Evolutionary conservation across 768 basidiomycete species (phyloP), one percentile per base, ranked within the genome.

Genomic region (Cystobasidiopsis lactophilus): DNA sequence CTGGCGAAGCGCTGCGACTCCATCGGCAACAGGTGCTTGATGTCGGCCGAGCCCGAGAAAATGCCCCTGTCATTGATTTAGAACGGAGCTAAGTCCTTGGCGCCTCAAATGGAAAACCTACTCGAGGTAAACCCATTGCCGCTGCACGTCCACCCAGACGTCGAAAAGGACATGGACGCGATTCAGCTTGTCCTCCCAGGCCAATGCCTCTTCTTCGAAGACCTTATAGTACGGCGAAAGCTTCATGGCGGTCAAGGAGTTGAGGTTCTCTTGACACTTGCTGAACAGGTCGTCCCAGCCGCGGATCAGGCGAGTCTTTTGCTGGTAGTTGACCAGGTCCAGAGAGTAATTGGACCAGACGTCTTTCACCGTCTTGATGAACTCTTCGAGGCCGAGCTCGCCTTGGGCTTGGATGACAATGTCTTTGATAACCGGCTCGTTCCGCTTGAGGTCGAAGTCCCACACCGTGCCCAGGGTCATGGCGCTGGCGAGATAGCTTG

Each of bases 121-220:
- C 67, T 98, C 93, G 50, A 98, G 74, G 65, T 98, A 98, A 1
- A 98, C 93, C 93, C 93, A 98, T 70, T 98, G 93, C 5, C 93
- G 78, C 61, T 98, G 93, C 16, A 98, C 93, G 60, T 98, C 93
- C 59, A 98, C 93, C 93, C 93, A 98, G 35, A 96, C 82, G 67
- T 98, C 91, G 63, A 98, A 96, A 10, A 98, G 74, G 30, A 93
- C 88, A 61, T 96, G 91, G 35, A 96, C 81, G 37, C 88, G 76
- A 66, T 95, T 96, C 18, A 55, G 56, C n/a, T 46, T 43, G 31
- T 55, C 60, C 35, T 56, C 60, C 60, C 60, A 65, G 1, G 55
- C 31, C 18, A 54, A 45, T 2, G 61, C 68, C 53, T 69, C 70
- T 44, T 70, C 69, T 55, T 71, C 69, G 49, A 70, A 70, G 18